A percentile compares a stretch with the other conserved stretches of the same genome.
Evolutionary conservation across 345 rosid species (phyloP).

Genomic region (Heritiera fomes): DNA sequence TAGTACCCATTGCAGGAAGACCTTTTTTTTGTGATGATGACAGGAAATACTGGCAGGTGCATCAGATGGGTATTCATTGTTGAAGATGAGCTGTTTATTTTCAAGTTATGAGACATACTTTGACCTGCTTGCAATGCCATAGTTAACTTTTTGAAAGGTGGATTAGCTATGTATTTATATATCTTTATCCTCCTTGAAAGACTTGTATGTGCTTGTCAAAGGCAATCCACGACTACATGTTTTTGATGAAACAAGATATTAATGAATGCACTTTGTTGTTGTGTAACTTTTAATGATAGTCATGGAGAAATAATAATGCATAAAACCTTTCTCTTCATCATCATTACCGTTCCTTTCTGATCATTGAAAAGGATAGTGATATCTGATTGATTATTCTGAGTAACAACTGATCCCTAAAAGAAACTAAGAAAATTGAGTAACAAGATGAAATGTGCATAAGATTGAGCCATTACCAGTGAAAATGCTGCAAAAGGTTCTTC

Average conservation of each 20-base stretch:
- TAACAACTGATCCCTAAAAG: not conserved
- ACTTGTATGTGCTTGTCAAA: constrained; percentile 7
- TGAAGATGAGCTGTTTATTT: not conserved
- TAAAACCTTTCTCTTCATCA: not conserved
- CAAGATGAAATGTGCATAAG: not conserved
- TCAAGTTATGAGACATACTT: not conserved
- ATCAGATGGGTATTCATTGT: not conserved
- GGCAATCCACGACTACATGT: constrained; percentile 6
- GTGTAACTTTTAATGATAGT: not conserved
- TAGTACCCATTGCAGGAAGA: not conserved
- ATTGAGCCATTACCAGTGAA: not conserved
- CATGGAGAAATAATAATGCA: not conserved
- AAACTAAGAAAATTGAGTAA: not conserved
- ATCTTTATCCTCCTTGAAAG: constrained; percentile 11
- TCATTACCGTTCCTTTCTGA: not conserved
- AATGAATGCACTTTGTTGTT: not conserved
- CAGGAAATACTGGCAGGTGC: not conserved
- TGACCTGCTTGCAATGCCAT: not conserved
- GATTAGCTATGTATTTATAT: constrained; percentile 14
- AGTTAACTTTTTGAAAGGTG: not conserved
- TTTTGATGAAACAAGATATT: not conserved
- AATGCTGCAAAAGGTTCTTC: not conserved
- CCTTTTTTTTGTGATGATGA: not conserved
- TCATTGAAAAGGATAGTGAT: not conserved
- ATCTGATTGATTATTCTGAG: not conserved